Evolutionary conservation across 768 basidiomycete species (phyloP), one percentile per base, ranked within the genome.

Genomic region (Lyophyllum decastes): DNA sequence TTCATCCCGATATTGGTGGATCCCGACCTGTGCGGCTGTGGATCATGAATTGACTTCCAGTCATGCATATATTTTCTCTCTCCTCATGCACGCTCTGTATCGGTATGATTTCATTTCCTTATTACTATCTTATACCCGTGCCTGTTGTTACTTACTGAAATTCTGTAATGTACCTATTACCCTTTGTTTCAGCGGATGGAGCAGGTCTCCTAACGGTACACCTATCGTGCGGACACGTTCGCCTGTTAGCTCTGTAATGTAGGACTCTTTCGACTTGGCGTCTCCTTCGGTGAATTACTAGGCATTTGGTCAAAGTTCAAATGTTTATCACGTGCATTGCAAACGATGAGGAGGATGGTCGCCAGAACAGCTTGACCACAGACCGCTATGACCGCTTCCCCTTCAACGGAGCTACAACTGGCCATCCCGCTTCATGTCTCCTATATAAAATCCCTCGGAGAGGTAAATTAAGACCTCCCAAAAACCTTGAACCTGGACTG

Each of bases 381-480:
- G 49, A 49, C 38, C 22, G 41, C 61, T 19, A 59, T 57, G 55
- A 40, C 57, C 40, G 24, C 47, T 14, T 21, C 27, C 21, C 8
- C 54, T 21, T 45, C 55, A 8, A 22, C 41, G 10, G 19, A 46
- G 30, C 38, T 41, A 9, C 48, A 55, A 14, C 66, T 73, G n/a
- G 67, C 84, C 46, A 72, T 81, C 16, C 78, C 86, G 25, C 73
- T 88, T 1, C 91, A 93, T 66, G 85, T 93, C 52, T 70, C 75
- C 19, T 94, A 92, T 70, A 91, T 94, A 64, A 84, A 90, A 64
- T 81, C 83, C 12, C 81, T 94, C 14, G 90, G 88, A 58, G 78
- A 88, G 60, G 90, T 88, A 59, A 40, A 79, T 58, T 12, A 4
- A 11, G 40, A 30, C 26, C 35, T 49, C 16, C 35, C 33, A 17